These are phyloP conservation scores for Mallotus repandus DNA, from an alignment of 441 rosid genomes.

Conservation along the genomic window DNA sequence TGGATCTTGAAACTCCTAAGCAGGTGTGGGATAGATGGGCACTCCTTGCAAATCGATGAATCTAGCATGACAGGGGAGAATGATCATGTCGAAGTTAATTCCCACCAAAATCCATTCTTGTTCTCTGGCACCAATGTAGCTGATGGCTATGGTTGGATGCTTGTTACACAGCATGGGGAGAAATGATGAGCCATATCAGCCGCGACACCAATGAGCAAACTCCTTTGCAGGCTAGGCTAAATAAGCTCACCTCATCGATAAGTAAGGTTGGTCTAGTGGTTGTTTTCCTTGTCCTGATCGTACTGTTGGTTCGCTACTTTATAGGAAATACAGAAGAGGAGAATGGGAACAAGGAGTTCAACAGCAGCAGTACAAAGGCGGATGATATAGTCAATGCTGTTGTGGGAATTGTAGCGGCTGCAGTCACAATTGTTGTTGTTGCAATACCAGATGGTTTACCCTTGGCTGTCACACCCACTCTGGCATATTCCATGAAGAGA, in stretches of 20 bases:
- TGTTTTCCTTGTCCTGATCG: conserved; percentile 39
- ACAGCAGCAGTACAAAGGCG: conserved; percentile 23
- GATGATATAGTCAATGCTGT: conserved; percentile 39
- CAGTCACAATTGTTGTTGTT: conserved; percentile 48
- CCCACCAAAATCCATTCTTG: conserved; percentile 31
- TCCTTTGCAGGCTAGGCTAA: conserved; percentile 26
- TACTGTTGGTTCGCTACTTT: conserved; percentile 41
- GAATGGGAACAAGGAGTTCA: conserved; percentile 28
- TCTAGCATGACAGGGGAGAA: conserved; percentile 51
- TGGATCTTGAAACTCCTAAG: no score
- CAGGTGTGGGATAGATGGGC: conserved; percentile 34
- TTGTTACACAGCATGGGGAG: conserved; percentile 46
- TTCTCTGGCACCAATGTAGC: conserved; percentile 41
- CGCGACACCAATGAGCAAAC: conserved; percentile 34
- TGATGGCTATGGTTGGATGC: conserved; percentile 42
- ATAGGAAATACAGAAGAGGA: conserved; percentile 43
- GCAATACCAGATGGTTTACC: conserved; percentile 58
- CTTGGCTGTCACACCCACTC: conserved; percentile 45
- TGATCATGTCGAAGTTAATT: conserved; percentile 30
- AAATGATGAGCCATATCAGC: conserved; percentile 44
- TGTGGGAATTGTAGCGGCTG: conserved; percentile 34
- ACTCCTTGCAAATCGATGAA: conserved; percentile 42
- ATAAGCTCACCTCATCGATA: no score
- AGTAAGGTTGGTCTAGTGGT: conserved; percentile 41
- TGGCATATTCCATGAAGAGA: conserved; percentile 54